These are phyloP conservation scores for Penicillium sp. DNA, from an alignment of 2,329 filamentous ascomycete genomes.

Conservation along the genomic window DNA sequence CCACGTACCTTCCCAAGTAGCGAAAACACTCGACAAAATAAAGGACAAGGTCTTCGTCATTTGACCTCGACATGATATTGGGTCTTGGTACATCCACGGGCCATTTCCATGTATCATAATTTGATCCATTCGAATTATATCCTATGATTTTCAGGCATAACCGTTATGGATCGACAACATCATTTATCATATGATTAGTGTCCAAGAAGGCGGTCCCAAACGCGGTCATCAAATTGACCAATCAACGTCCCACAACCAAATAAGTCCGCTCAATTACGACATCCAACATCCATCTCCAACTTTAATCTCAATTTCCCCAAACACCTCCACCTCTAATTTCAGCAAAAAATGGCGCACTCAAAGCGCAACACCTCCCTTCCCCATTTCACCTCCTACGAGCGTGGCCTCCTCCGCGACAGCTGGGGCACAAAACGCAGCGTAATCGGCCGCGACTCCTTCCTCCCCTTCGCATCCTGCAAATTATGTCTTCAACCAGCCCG, in stretches of 20 bases:
- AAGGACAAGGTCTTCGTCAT: no score
- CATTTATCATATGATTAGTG: no score
- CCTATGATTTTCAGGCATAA: no score
- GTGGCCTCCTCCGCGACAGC: constrained; percentile 73
- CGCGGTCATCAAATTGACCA: background rate
- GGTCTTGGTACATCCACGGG: no score
- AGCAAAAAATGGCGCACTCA: constrained; percentile 44
- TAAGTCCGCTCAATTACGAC: background rate
- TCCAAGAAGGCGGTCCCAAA: background rate
- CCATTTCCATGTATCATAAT: no score
- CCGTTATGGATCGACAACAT: no score
- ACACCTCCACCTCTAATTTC: background rate
- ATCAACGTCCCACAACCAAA: background rate
- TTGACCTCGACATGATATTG: no score
- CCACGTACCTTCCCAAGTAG: no score
- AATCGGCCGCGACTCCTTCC: constrained; percentile 84
- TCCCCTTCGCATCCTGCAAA: constrained; percentile 85
- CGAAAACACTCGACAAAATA: no score
- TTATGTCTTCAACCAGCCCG: constrained; percentile 81
- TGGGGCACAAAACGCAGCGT: constrained; percentile 85
- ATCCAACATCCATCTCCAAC: background rate
- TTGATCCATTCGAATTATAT: no score
- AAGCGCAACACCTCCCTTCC: constrained; percentile 90
- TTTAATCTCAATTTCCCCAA: background rate
- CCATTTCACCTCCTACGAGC: constrained; percentile 92